Evolutionary conservation across 805 yeast species (phyloP).

Genomic region (Yarrowia porcina): DNA sequence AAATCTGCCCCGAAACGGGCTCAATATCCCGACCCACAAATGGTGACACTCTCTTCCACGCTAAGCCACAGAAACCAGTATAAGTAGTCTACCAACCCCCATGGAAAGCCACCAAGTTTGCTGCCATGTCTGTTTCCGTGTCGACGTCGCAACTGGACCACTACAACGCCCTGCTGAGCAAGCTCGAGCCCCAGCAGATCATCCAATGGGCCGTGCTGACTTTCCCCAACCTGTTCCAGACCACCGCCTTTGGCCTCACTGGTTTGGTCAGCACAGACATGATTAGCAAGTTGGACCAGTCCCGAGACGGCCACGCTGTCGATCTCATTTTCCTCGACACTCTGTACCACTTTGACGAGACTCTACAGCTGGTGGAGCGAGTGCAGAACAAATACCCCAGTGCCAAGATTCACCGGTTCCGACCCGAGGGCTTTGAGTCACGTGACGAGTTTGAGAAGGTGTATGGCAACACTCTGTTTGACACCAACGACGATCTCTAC

Average conservation of each 20-base stretch:
- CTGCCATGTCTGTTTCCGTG: slow-evolving; percentile 35
- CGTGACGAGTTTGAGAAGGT: slow-evolving; percentile 61
- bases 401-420: slow-evolving; percentile 58
- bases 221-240: slow-evolving; percentile 78
- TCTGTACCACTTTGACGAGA: slow-evolving; percentile 91
- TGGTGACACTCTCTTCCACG: too few relatives aligned
- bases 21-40: background rate
- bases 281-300: slow-evolving; percentile 51
- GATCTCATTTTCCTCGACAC: slow-evolving; percentile 88
- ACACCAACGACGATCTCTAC: slow-evolving; percentile 70
- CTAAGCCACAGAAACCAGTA: background rate
- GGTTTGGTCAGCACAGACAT: slow-evolving; percentile 87
- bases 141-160: slow-evolving; percentile 58
- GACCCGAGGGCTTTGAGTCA: slow-evolving; percentile 55
- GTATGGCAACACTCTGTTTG: slow-evolving; percentile 83
- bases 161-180: slow-evolving; percentile 59
- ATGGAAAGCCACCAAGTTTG: background rate
- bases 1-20: background rate
- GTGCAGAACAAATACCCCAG: slow-evolving; percentile 56
- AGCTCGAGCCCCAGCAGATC: slow-evolving; percentile 64
- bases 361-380: slow-evolving; percentile 64
- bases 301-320: slow-evolving; percentile 42
- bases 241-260: slow-evolving; percentile 93
- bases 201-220: slow-evolving; percentile 80
- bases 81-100: background rate